A percentile compares a stretch with the other conserved stretches of the same genome.
These are phyloP conservation scores for Diaporthe vaccinii DNA, from an alignment of 2,329 filamentous ascomycete genomes.

Conservation along the genomic window DNA sequence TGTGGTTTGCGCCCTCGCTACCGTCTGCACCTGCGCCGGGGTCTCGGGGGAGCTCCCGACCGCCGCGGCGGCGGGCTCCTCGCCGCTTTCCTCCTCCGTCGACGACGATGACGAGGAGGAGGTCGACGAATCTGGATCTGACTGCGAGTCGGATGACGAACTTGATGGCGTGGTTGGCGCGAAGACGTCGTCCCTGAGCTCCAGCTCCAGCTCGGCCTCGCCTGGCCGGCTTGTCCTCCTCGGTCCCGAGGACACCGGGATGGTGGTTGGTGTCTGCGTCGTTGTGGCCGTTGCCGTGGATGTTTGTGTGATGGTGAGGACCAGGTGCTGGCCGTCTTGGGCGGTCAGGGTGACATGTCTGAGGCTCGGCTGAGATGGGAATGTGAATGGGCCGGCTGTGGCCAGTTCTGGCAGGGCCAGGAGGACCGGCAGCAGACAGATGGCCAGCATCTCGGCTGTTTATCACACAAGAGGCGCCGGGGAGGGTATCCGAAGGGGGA, in stretches of 20 bases:
- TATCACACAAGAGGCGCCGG: constrained; percentile 1
- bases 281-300: constrained; percentile 1
- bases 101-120: constrained; percentile 1
- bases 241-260: background rate
- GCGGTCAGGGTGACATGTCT: constrained; percentile 32
- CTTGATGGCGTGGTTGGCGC: constrained; percentile 15
- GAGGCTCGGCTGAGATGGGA: constrained; percentile 21
- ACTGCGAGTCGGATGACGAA: background rate
- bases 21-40: constrained; percentile 1
- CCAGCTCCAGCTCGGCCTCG: constrained; percentile 28
- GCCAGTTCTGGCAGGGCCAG: constrained; percentile 30
- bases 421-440: constrained; percentile 32
- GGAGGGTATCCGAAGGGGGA: background rate
- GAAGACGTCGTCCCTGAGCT: constrained; percentile 35
- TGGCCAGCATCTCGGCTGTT: constrained; percentile 40
- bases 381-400: constrained; percentile 37
- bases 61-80: background rate
- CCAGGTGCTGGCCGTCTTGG: constrained; percentile 6
- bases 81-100: background rate
- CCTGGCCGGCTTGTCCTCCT: constrained; percentile 12
- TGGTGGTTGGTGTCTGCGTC: constrained; percentile 10
- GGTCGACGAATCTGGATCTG: background rate
- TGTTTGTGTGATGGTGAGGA: constrained; percentile 31
- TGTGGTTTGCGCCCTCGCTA: constrained; percentile 38
- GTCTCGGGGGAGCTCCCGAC: background rate